Evolutionary conservation across 257 asterid species (phyloP), one percentile per base, ranked within the genome.

Genomic region (Parsonsia alboflavescens): DNA sequence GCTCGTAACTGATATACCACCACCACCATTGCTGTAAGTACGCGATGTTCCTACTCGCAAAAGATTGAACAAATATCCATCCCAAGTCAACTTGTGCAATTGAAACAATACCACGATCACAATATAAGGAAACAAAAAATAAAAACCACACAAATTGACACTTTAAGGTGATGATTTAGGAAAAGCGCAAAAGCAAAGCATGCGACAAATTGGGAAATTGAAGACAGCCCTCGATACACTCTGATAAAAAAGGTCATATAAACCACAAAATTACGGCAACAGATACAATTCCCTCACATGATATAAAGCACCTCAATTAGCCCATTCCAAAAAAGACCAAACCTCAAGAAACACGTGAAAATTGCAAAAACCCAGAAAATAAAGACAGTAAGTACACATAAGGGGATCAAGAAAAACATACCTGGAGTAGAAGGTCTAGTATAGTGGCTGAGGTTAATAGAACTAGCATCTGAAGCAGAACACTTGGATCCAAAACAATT

Each of bases 401-500:
- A 15, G 36, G 74, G 59, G 22, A 44, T 39, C 76, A 41, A 53
- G 42, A 44, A 48, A 75, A 74, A 76, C 72, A 12, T 65, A 88
- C 97, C 98, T 77, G 78, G 76, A 70, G 89, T 83, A n/a, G 96
- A 88, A 67, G 85, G 80, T 80, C 36, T 76, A 26, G 73, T 70
- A 46, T 80, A 80, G 61, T 66, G 52, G 50, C 78, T 75, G 26
- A 80, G 81, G 42, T 78, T 58, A 62, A 79, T 52, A 68, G 80
- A 79, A 76, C 85, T 81, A 74, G 86, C 88, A 63, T 82, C 87
- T 13, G 83, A 72, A 44, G 59, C 79, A 46, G 85, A 80, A 71
- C 81, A 66, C 73, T 69, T 78, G 65, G 85, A 88, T 85, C 98
- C 96, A 76, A 86, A 86, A 82, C 98, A 93, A 82, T 93, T 93